Evolutionary conservation across 768 basidiomycete genomes (phyloP), one percentile per base, ranked within the genome.

Genomic region (Pleurotus platypus): DNA sequence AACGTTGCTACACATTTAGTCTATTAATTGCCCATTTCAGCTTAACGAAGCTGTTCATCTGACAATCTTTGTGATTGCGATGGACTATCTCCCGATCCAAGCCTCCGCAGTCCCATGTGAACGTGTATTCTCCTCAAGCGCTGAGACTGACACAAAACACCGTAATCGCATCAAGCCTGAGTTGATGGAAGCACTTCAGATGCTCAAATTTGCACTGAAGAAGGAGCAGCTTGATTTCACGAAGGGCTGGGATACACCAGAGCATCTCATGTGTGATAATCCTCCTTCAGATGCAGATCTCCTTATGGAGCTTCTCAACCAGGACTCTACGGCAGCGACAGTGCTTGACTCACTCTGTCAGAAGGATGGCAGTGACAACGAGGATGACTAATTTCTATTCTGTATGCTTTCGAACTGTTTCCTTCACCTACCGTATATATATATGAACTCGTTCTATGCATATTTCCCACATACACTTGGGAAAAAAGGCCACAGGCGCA

Each of bases 151-250:
- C 26, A 60, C 60, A 16, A 42, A 27, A 7, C 39, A 49, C 6
- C 46, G 61, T 5, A 63, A 62, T 39, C 50, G 57, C 4, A 55
- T 65, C 24, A 45, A 27, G 15, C 61, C 64, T 3, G n/a, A 35
- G 5, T 38, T 63, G 5, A 65, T 65, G 63, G 64, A 65, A 47
- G 58, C 57, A 2, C 49, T 65, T 1, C 63, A 65, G 37, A 61
- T 65, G 48, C 35, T 61, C 1, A 63, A 65, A 40, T 65, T 57
- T 39, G 12, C 27, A 16, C 38, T 57, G 22, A 59, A 59, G 58
- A 56, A 59, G 43, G 55, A 51, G 22, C n/a, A 38, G 20, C 39
- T 56, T 38, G 49, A 62, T 37, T 61, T 61, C 22, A 49, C 51
- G 26, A n/a, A 40, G 30, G 56, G 56, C 20, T 57, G 56, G 56